Percentiles rank a stretch among this genome's conserved stretches.
Conservation (phyloP, 2,329 filamentous ascomycete genomes). For the Monilinia polystroma region DNA sequence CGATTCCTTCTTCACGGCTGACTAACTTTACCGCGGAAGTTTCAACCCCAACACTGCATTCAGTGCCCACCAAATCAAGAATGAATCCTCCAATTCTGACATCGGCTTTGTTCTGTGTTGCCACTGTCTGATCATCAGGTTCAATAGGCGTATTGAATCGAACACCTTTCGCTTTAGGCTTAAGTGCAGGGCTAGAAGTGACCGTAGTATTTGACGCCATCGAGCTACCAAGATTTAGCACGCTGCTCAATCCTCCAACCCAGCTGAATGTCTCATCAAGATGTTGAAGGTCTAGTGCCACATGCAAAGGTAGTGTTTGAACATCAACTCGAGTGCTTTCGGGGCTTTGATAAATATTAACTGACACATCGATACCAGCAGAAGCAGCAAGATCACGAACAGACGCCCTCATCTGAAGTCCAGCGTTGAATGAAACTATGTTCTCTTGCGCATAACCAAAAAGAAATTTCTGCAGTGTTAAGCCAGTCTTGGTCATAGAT, state of each 20-base stretch:
- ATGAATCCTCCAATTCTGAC: constrained; percentile 72
- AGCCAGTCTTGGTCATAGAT: constrained; percentile 31
- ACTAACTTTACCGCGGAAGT: constrained; percentile 82
- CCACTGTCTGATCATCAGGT: constrained; percentile 35
- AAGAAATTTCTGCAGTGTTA: constrained; percentile 53
- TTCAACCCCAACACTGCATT: constrained; percentile 71
- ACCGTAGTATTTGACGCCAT: constrained; percentile 70
- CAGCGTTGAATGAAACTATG: constrained; percentile 62
- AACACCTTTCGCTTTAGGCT: constrained; percentile 54
- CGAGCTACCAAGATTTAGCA: constrained; percentile 84
- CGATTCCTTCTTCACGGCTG: constrained; percentile 69
- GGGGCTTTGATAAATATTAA: constrained; percentile 50
- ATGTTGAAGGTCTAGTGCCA: constrained; percentile 74
- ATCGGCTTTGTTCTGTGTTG: constrained; percentile 62
- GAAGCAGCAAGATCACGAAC: constrained; percentile 58
- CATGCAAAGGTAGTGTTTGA: constrained; percentile 71
- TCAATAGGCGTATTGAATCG: constrained; percentile 53
- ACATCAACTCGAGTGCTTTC: constrained; percentile 58
- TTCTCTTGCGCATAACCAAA: constrained; percentile 63
- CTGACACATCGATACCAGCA: constrained; percentile 56
- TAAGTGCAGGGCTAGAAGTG: constrained; percentile 41
- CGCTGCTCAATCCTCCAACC: constrained; percentile 88
- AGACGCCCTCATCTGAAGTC: constrained; percentile 57
- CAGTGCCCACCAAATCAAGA: constrained; percentile 74
- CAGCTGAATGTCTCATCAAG: constrained; percentile 84